Conservation (phyloP, 441 rosid genomes). For the Euphorbia celastroides region DNA sequence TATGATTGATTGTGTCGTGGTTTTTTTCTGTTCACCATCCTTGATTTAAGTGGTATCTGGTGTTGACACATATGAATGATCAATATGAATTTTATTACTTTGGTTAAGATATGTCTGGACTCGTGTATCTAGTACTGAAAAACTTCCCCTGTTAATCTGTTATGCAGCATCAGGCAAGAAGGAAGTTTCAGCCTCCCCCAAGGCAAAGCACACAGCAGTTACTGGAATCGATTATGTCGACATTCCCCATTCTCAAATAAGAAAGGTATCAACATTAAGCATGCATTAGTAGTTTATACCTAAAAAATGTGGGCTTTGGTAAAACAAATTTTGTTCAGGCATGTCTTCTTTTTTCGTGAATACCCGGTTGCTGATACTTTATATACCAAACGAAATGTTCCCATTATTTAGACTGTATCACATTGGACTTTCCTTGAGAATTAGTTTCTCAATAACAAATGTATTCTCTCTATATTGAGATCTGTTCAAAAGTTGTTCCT, state of each 20-base stretch:
- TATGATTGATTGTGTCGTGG: constrained; percentile 22
- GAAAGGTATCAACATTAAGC: constrained; percentile 50
- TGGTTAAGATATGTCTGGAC: not conserved
- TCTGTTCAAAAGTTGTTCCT: constrained; percentile 1
- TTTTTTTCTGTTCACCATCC: constrained; percentile 9
- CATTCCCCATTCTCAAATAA: constrained; percentile 84
- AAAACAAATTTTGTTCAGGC: not conserved
- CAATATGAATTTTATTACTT: not conserved
- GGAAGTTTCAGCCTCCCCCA: constrained; percentile 54
- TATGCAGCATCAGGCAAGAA: constrained; percentile 65
- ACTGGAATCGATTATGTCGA: constrained; percentile 70
- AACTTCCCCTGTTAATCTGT: constrained; percentile 16
- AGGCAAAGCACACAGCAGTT: constrained; percentile 34
- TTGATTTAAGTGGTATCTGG: not conserved
- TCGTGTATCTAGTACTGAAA: not conserved
- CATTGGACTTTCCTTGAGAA: not conserved
- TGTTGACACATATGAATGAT: not conserved
- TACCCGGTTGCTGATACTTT: not conserved
- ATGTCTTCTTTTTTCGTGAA: not conserved
- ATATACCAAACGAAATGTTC: not conserved
- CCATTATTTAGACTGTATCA: not conserved
- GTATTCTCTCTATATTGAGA: not conserved
- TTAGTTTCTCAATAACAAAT: not conserved
- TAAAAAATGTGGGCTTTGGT: not conserved
- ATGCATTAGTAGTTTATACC: not conserved